Conservation (phyloP, 495 filamentous ascomycete species). For the Talaromyces borbonicus region DNA sequence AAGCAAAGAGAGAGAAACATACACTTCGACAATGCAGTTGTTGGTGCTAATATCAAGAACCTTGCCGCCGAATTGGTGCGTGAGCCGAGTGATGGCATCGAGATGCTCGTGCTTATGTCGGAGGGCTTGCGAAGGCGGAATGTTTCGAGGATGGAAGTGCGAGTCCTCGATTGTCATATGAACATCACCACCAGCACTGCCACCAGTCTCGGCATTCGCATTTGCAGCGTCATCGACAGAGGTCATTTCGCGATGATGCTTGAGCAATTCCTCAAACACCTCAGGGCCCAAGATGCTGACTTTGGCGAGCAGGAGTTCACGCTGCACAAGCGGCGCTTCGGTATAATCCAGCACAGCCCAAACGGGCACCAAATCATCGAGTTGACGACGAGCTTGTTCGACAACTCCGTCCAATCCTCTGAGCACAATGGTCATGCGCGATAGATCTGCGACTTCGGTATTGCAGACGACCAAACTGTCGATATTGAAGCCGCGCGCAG, state of each 20-base stretch:
- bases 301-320: constrained; percentile 93
- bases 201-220: constrained; percentile 24
- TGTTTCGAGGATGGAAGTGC: constrained; percentile 78
- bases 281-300: constrained; percentile 91
- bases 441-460: constrained; percentile 94
- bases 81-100: constrained; percentile 84
- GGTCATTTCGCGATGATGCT: constrained; percentile 77
- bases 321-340: constrained; percentile 82
- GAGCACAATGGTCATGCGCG: constrained; percentile 97
- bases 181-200: too few species aligned
- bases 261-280: constrained; percentile 92
- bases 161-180: constrained; percentile 21
- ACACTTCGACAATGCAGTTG: constrained; percentile 97
- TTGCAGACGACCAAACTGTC: constrained; percentile 96
- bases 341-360: constrained; percentile 99
- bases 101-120: constrained; percentile 96
- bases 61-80: constrained; percentile 96
- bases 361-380: constrained; percentile 93
- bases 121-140: constrained; percentile 78
- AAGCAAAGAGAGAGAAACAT: constrained; percentile 28
- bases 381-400: constrained; percentile 89
- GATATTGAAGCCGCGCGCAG: constrained; percentile 97
- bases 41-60: constrained; percentile 95
- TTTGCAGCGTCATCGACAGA: constrained; percentile 21
- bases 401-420: constrained; percentile 95